Conservation (phyloP, 495 filamentous ascomycete species). For the Thermochaetoides thermophila region DNA sequence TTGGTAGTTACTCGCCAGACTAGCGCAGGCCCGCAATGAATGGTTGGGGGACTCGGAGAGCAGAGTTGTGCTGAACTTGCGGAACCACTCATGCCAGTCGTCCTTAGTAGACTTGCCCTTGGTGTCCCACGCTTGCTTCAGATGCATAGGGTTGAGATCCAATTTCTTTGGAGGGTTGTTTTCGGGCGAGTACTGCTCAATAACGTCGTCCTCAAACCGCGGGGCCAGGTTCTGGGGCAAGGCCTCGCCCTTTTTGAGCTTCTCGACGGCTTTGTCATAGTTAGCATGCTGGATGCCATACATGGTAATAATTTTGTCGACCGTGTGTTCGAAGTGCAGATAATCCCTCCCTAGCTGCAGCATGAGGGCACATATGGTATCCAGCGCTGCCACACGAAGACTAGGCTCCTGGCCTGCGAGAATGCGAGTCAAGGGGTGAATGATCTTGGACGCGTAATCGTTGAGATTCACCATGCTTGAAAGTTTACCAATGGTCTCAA, state of each 20-base stretch:
- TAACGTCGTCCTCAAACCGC: conserved; percentile 58
- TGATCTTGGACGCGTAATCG: conserved; percentile 87
- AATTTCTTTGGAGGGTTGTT: conserved; percentile 75
- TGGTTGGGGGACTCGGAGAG: conserved; percentile 93
- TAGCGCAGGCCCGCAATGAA: conserved; percentile 82
- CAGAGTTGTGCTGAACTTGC: conserved; percentile 87
- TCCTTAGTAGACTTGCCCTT: conserved; percentile 88
- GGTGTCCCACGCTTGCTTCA: conserved; percentile 95
- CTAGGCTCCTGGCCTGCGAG: conserved; percentile 54
- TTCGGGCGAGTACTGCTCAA: conserved; percentile 67
- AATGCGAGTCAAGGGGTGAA: conserved; percentile 75
- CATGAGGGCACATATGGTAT: conserved; percentile 88
- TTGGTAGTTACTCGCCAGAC: conserved; percentile 76
- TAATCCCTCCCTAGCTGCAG: conserved; percentile 94
- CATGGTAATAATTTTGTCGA: conserved; percentile 60
- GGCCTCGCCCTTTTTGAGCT: conserved; percentile 84
- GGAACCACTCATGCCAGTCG: conserved; percentile 98
- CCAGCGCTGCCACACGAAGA: conserved; percentile 71
- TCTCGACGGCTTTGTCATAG: conserved; percentile 79
- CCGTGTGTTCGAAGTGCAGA: conserved; percentile 75
- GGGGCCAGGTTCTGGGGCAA: conserved; percentile 89
- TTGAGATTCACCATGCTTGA: conserved; percentile 95
- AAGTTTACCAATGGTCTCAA: conserved; percentile 89
- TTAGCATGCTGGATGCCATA: conserved; percentile 69
- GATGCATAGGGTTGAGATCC: conserved; percentile 88